Base-by-base conservation (phyloP, 306 rosid genomes). In the Cicer chorassanicum region DNA sequence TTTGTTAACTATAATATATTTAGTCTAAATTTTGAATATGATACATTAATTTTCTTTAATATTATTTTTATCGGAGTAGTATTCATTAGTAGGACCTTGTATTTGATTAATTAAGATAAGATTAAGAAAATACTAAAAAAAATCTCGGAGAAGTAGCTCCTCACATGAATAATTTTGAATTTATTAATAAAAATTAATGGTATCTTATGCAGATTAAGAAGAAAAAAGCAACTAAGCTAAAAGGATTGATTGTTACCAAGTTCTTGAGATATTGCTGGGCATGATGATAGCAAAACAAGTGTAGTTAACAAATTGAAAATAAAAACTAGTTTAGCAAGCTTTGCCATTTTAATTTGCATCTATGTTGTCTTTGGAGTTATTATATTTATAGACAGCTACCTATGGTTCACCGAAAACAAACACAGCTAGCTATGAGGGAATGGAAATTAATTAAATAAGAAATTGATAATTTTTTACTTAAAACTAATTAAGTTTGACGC, bases 241-340 rank as follows among this genome's bases (percentile, higher is more conserved):
- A 29, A 6, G 0, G 7, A 19, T 10, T 0, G 50, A 43, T 63
- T 1, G 83, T 75, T 82, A 89, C 95, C 95, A 63, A 84, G 89
- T 86, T 85, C 94, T 5, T 62, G 44, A 68, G 86, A 77, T 72
- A 68, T 36, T 71, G 75, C 72, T 5, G 75, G 87, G 70, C 24
- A 9, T 29, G 84, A 12, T 19, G 84, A 76, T 2, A 73, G 51
- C 70, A 76, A 72, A 70, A 75, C 62, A 60, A 84, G 63, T 65
- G 80, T 48, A 13, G 73, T 6, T 59, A 86, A 77, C 41, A 76
- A 84, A 60, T 66, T 5, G 77, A 57, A 83, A 68, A 77, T 67
- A 50, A 81, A 73, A 42, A 77, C 36, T 36, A 50, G 48, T 7
- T 44, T 57, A 1, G 60, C 36, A 21, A 75, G 29, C 53, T 85